These are phyloP conservation scores for Trichophyton verrucosum DNA, from an alignment of 2,329 filamentous ascomycete genomes.

Conservation along the genomic window DNA sequence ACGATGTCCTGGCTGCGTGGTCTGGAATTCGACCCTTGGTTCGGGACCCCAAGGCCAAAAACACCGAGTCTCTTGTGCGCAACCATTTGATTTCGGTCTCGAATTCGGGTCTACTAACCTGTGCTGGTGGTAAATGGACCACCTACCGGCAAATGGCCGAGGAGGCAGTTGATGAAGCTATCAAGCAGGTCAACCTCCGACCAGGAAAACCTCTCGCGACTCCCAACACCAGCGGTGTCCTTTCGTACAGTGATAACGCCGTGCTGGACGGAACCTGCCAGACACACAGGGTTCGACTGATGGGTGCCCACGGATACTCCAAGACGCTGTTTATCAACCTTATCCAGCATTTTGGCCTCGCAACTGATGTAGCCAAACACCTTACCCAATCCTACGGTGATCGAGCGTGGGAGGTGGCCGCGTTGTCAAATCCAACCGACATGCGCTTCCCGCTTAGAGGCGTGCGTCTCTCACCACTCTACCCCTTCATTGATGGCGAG, in stretches of 20 bases:
- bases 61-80: constrained; percentile 75
- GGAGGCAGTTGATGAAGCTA: constrained; percentile 71
- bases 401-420: constrained; percentile 79
- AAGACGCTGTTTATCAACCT: constrained; percentile 90
- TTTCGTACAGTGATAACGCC: constrained; percentile 58
- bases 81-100: constrained; percentile 75
- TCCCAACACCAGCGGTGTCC: constrained; percentile 57
- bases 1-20: constrained; percentile 83
- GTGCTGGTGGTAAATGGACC: constrained; percentile 84
- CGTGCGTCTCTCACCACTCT: constrained; percentile 64
- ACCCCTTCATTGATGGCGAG: constrained; percentile 87
- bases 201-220: constrained; percentile 46
- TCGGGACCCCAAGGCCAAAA: constrained; percentile 71
- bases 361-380: constrained; percentile 85
- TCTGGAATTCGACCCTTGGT: constrained; percentile 77
- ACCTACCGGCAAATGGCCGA: constrained; percentile 90
- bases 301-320: constrained; percentile 77
- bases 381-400: constrained; percentile 81
- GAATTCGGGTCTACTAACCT: constrained; percentile 67
- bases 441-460: constrained; percentile 72
- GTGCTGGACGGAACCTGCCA: constrained; percentile 63
- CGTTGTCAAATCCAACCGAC: constrained; percentile 63
- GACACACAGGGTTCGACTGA: constrained; percentile 67
- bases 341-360: constrained; percentile 83
- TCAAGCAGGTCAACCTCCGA: constrained; percentile 54